Conservation (phyloP, 805 yeast species). For the Candida loeiensis region DNA sequence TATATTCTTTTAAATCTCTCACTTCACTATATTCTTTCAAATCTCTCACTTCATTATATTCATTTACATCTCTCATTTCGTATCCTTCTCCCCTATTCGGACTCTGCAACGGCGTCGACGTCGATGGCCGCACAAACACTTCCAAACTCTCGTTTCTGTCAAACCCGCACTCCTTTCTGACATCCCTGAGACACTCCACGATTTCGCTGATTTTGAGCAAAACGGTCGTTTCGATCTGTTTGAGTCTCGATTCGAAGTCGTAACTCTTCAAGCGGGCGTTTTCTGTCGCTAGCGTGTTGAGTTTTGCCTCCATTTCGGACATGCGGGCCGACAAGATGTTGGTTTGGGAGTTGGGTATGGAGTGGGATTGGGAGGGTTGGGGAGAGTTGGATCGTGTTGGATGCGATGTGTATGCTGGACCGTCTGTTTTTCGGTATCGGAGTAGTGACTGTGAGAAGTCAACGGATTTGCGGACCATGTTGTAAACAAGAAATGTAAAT, state of each 20-base stretch:
- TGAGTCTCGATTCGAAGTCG: slow-evolving; percentile 34
- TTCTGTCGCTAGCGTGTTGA: slow-evolving; percentile 49
- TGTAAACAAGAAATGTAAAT: neutral
- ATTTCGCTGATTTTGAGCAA: slow-evolving; percentile 44
- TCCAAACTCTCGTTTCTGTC: slow-evolving; percentile 17
- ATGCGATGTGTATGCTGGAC: no score
- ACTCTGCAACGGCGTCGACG: slow-evolving; percentile 19
- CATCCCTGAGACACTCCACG: slow-evolving; percentile 36
- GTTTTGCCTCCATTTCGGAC: slow-evolving; percentile 48
- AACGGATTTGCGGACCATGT: slow-evolving; percentile 15
- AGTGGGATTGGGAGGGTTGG: no score
- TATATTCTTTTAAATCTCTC: neutral
- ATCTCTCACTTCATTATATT: neutral
- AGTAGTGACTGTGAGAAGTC: slow-evolving; percentile 16
- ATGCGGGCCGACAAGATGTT: slow-evolving; percentile 42
- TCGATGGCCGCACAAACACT: slow-evolving; percentile 12
- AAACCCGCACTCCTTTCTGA: slow-evolving; percentile 42
- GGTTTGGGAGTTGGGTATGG: neutral
- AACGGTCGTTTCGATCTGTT: slow-evolving; percentile 39
- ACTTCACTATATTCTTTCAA: neutral
- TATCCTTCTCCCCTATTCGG: no score
- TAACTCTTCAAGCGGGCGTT: slow-evolving; percentile 41
- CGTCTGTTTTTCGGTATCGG: no score
- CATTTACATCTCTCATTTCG: no score
- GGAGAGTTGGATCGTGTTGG: no score